Percentiles rank a stretch among this genome's conserved stretches.
Evolutionary conservation across 176 grass and related monocot species (phyloP).

Genomic region (Musa acuminata): DNA sequence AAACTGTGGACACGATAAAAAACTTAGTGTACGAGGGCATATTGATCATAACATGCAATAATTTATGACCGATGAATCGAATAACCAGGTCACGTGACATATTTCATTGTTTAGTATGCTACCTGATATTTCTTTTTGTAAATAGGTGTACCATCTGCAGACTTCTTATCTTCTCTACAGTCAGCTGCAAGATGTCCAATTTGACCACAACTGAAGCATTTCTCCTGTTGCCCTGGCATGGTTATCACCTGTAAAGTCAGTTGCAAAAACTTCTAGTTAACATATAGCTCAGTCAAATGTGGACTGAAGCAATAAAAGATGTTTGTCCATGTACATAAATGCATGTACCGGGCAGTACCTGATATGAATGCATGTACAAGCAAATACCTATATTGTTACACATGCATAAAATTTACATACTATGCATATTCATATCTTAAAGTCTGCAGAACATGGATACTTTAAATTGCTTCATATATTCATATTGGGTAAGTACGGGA

Average conservation of each 20-base stretch:
- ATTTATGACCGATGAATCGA: neutral
- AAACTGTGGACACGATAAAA: constrained; percentile 56
- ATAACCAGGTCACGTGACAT: constrained; percentile 5
- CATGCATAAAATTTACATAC: neutral
- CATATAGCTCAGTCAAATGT: neutral
- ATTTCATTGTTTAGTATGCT: constrained; percentile 9
- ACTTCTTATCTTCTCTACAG: constrained; percentile 58
- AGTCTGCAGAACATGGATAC: neutral
- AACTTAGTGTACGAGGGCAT: neutral
- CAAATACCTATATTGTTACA: neutral
- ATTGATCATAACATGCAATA: neutral
- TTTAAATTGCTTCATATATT: neutral
- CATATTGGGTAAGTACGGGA: neutral
- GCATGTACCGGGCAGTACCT: constrained; percentile 2
- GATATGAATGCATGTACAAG: neutral
- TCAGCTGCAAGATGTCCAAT: constrained; percentile 84
- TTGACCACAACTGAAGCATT: constrained; percentile 90
- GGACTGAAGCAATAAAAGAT: neutral
- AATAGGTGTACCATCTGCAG: constrained; percentile 66
- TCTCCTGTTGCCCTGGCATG: constrained; percentile 93
- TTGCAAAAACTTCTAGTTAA: constrained; percentile 20
- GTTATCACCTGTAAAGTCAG: constrained; percentile 87
- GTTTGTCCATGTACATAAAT: neutral
- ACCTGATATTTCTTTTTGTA: constrained; percentile 99
- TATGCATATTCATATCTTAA: neutral